A percentile compares a stretch with the other conserved stretches of the same genome.
Evolutionary conservation across 2,329 filamentous ascomycete species (phyloP).

Genomic region (Chaetothyriales sp.): DNA sequence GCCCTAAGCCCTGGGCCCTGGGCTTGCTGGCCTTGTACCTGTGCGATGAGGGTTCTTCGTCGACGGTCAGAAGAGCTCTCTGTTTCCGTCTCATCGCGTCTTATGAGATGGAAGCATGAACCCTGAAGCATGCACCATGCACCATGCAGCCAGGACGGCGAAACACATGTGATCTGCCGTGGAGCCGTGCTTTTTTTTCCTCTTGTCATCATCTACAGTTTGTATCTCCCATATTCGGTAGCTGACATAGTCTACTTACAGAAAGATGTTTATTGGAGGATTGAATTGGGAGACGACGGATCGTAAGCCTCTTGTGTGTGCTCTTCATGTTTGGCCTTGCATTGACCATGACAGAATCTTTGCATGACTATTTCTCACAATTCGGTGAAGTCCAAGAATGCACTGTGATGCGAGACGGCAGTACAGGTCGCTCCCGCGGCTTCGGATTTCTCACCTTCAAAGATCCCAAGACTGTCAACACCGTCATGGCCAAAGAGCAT

Average conservation of each 20-base stretch:
- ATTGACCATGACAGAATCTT: slow-evolving; percentile 53
- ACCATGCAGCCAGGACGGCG: too few species aligned
- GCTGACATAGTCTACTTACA: slow-evolving; percentile 35
- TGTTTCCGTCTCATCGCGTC: neutral
- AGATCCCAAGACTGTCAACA: slow-evolving; percentile 94
- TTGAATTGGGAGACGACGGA: slow-evolving; percentile 99
- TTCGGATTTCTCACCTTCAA: slow-evolving; percentile 95
- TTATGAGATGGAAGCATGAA: neutral
- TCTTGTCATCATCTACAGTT: neutral
- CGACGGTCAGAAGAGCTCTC: neutral
- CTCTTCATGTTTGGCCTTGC: neutral
- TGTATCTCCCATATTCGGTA: slow-evolving; percentile 4
- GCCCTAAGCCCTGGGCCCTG: too few species aligned
- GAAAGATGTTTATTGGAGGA: slow-evolving; percentile 99
- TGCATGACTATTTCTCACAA: slow-evolving; percentile 93
- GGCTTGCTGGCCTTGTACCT: neutral
- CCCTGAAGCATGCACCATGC: neutral
- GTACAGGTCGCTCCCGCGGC: slow-evolving; percentile 81
- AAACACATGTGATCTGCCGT: neutral
- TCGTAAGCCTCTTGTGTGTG: slow-evolving; percentile 49
- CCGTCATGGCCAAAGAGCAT: slow-evolving; percentile 99
- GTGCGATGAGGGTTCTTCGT: neutral
- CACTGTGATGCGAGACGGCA: slow-evolving; percentile 97
- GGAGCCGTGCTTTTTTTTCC: neutral
- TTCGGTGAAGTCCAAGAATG: slow-evolving; percentile 96